These are phyloP conservation scores for Trichoderma aggressivum DNA, from an alignment of 2,329 filamentous ascomycete genomes.

Conservation along the genomic window DNA sequence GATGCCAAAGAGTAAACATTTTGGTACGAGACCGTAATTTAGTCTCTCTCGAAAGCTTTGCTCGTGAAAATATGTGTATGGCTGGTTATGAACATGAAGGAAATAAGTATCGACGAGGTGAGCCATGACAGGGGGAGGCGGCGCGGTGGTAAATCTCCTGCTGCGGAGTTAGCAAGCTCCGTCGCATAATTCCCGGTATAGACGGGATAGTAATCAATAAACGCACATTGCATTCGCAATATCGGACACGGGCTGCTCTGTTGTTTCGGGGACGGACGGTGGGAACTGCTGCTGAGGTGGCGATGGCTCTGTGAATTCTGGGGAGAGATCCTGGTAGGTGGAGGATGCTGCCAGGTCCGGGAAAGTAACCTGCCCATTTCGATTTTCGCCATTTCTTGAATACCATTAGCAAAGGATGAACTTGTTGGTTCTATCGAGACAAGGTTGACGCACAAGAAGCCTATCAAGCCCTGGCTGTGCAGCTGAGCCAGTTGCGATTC, in stretches of 20 bases:
- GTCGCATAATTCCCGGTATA: no score
- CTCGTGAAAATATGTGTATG: constrained; percentile 12
- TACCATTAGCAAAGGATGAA: neutral
- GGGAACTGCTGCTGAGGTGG: constrained; percentile 5
- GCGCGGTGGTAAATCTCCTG: constrained; percentile 8
- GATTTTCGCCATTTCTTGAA: constrained; percentile 1
- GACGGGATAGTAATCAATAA: neutral
- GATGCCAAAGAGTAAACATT: constrained; percentile 7
- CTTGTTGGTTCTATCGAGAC: no score
- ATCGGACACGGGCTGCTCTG: neutral
- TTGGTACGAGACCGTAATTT: constrained; percentile 8
- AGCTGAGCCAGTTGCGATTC: constrained; percentile 12
- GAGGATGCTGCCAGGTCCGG: neutral
- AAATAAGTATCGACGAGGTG: constrained; percentile 15
- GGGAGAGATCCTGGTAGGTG: neutral
- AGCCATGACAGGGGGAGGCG: constrained; percentile 11
- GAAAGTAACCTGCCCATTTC: neutral
- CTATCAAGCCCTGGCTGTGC: constrained; percentile 8
- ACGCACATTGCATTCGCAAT: constrained; percentile 4
- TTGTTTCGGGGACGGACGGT: neutral
- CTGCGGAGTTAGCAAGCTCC: neutral
- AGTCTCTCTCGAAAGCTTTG: constrained; percentile 12
- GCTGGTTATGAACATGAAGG: constrained; percentile 10
- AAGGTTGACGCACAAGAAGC: constrained; percentile 1
- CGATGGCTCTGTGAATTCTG: constrained; percentile 8